These are phyloP conservation scores for Suillus hirtellus DNA, from an alignment of 768 basidiomycete species.

Conservation along the genomic window DNA sequence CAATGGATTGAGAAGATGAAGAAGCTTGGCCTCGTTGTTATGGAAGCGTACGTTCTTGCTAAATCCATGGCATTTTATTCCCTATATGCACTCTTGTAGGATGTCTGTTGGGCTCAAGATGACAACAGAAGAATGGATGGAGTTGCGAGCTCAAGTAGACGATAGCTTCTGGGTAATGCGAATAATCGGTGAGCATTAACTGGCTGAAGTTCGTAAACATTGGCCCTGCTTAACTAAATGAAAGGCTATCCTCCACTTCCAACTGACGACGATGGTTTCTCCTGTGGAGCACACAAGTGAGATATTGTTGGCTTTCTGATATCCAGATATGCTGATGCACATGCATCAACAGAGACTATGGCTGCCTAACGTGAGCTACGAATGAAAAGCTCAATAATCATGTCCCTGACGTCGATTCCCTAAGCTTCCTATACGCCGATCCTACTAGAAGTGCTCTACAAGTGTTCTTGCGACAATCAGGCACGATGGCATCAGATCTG, in stretches of 20 bases:
- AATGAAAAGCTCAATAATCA: background rate
- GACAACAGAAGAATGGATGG: slow-evolving; percentile 66
- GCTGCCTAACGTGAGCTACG: slow-evolving; percentile 73
- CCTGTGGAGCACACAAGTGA: slow-evolving; percentile 90
- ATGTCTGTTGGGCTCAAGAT: slow-evolving; percentile 84
- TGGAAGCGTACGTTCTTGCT: slow-evolving; percentile 71
- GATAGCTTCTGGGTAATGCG: slow-evolving; percentile 92
- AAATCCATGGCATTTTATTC: background rate
- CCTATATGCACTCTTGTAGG: slow-evolving; percentile 36
- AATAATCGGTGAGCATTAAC: slow-evolving; percentile 57
- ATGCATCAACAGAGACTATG: slow-evolving; percentile 68
- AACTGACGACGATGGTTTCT: slow-evolving; percentile 74
- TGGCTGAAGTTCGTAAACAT: background rate
- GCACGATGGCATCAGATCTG: slow-evolving; percentile 27
- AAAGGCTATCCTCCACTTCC: slow-evolving; percentile 88
- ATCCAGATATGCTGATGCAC: slow-evolving; percentile 13
- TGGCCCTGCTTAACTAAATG: slow-evolving; percentile 1
- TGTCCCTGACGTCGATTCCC: background rate
- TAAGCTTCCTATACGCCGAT: slow-evolving; percentile 84
- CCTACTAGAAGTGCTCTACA: slow-evolving; percentile 79
- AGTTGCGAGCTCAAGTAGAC: slow-evolving; percentile 67
- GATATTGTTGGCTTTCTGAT: background rate
- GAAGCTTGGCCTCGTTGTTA: slow-evolving; percentile 71
- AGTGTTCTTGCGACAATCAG: slow-evolving; percentile 62
- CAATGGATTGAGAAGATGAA: slow-evolving; percentile 88